A percentile compares a stretch with the other conserved stretches of the same genome.
Conservation (phyloP, 805 yeast species). For the Pichia nakasei region DNA sequence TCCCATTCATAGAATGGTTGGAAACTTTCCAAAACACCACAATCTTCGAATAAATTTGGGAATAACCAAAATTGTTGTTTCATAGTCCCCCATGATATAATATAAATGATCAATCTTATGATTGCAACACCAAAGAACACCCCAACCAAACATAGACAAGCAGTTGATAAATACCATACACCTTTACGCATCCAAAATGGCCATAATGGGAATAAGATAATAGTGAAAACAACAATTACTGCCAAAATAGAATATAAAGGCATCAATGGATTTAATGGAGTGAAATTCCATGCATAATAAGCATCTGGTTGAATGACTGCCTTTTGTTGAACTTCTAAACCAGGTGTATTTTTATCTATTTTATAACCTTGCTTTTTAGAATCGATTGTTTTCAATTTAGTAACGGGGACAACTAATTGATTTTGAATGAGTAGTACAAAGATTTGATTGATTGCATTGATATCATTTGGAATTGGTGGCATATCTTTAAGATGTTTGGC, state of each 20-base stretch:
- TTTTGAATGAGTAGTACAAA: conserved; percentile 63
- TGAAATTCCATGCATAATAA: conserved; percentile 80
- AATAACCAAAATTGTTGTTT: conserved; percentile 88
- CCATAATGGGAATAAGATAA: conserved; percentile 90
- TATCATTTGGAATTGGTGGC: conserved; percentile 28
- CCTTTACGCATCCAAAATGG: conserved; percentile 82
- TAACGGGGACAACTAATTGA: conserved; percentile 68
- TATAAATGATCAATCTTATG: conserved; percentile 63
- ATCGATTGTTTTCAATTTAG: conserved; percentile 61
- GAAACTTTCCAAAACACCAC: conserved; percentile 89
- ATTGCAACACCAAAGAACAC: conserved; percentile 72
- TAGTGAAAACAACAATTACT: conserved; percentile 50
- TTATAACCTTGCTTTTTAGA: conserved; percentile 53
- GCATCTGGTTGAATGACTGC: conserved; percentile 56
- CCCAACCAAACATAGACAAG: conserved; percentile 61
- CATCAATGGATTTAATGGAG: conserved; percentile 60
- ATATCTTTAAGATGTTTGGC: conserved; percentile 30
- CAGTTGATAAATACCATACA: conserved; percentile 85
- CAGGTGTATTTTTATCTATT: conserved; percentile 57
- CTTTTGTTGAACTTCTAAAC: conserved; percentile 42
- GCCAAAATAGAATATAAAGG: conserved; percentile 56
- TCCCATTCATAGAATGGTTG: conserved; percentile 83
- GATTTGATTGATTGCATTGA: conserved; percentile 49
- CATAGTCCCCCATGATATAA: conserved; percentile 46
- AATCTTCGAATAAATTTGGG: conserved; percentile 93